Conservation (phyloP, 345 rosid species). For the Arabidopsis suecica region DNA sequence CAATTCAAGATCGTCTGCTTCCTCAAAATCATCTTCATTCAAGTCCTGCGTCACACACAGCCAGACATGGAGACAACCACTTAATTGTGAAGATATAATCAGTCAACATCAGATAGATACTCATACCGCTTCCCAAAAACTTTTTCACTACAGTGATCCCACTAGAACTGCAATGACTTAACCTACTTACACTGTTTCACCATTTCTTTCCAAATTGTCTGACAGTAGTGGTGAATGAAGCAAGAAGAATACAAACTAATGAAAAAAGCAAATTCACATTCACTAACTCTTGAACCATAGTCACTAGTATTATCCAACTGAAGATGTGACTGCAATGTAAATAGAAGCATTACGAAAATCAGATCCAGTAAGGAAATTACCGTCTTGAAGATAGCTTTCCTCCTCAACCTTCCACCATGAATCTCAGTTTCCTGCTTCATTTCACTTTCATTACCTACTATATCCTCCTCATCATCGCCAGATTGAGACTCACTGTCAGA, state of each 20-base stretch:
- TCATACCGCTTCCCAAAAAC: constrained; percentile 2
- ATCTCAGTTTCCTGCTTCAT: constrained; percentile 62
- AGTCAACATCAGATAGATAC: constrained; percentile 1
- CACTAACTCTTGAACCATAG: constrained; percentile 9
- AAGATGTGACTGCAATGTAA: constrained; percentile 1
- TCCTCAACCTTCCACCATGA: constrained; percentile 74
- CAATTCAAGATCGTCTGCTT: constrained; percentile 15
- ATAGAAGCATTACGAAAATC: constrained; percentile 19
- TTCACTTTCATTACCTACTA: constrained; percentile 41
- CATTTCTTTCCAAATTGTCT: constrained; percentile 7
- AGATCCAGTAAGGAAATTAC: constrained; percentile 44
- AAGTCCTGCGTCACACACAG: constrained; percentile 52
- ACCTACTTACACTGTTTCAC: neutral
- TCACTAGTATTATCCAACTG: constrained; percentile 18
- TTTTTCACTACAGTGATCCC: neutral
- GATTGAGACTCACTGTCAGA: constrained; percentile 46
- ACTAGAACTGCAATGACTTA: constrained; percentile 13
- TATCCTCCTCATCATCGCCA: constrained; percentile 46
- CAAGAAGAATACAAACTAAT: neutral
- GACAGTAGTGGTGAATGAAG: neutral
- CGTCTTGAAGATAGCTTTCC: constrained; percentile 75
- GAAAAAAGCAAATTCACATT: constrained; percentile 12
- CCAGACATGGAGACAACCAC: constrained; percentile 18
- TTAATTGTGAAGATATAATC: neutral
- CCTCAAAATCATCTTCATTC: constrained; percentile 28